Evolutionary conservation across 164 flowering plant species (phyloP).

Genomic region (Stephania yunnanensis): DNA sequence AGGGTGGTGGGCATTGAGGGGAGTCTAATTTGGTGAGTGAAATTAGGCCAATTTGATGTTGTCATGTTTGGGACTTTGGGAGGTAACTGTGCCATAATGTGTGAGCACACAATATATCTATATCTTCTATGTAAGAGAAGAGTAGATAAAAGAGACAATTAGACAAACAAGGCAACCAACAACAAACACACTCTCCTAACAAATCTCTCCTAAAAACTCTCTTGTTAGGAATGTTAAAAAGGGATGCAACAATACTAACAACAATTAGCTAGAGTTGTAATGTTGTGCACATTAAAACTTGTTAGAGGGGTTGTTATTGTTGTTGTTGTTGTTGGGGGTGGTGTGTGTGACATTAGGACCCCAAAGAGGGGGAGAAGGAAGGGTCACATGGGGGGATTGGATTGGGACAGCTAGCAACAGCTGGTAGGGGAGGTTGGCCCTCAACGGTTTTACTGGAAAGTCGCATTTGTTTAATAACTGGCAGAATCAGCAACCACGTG

Average conservation of each 20-base stretch:
- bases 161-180: constrained; percentile 11
- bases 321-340: neutral
- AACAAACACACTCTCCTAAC: neutral
- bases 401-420: constrained; percentile 82
- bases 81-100: constrained; percentile 73
- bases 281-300: neutral
- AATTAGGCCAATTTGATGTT: constrained; percentile 45
- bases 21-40: constrained; percentile 35
- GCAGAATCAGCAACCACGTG: constrained; percentile 81
- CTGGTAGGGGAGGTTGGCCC: constrained; percentile 32
- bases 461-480: constrained; percentile 40
- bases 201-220: neutral
- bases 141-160: neutral
- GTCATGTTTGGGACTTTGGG: constrained; percentile 71
- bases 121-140: too few relatives aligned
- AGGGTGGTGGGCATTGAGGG: constrained; percentile 19
- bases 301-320: neutral
- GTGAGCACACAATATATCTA: constrained; percentile 6
- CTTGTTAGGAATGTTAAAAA: constrained; percentile 3
- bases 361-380: constrained; percentile 25
- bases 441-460: constrained; percentile 47
- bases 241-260: constrained; percentile 3
- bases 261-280: constrained; percentile 2
- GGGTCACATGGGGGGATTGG: constrained; percentile 58
- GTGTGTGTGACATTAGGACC: neutral